phyloP scores from a whole-genome alignment of 208 protist species.

The Kentomonas sorsogonicus region DNA sequence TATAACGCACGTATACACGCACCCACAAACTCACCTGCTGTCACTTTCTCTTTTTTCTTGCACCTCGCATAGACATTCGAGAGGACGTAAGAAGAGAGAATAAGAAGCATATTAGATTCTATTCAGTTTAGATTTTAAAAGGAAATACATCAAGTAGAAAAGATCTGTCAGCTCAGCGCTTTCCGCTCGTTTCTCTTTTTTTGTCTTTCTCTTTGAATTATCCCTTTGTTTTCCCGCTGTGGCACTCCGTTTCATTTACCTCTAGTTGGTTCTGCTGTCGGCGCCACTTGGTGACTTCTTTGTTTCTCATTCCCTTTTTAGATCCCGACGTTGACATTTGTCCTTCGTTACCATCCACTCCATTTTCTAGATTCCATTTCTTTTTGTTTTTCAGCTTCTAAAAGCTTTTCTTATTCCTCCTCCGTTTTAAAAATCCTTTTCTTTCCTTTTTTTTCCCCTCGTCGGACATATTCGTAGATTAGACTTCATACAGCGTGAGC shows the following conservation, averaged over 20 bases:
- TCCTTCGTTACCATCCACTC: slow-evolving; percentile 1
- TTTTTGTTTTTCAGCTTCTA: slow-evolving; percentile 3
- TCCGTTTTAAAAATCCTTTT: neutral
- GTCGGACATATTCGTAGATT: neutral
- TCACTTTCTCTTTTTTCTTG: slow-evolving; percentile 7
- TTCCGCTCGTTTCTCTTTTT: slow-evolving; percentile 4
- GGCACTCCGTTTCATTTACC: slow-evolving; percentile 1
- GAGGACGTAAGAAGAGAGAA: too few relatives aligned
- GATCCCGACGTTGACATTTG: neutral
- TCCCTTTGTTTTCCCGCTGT: slow-evolving; percentile 9
- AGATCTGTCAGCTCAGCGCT: too few relatives aligned
- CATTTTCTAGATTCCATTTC: slow-evolving; percentile 13
- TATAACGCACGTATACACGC: too few relatives aligned
- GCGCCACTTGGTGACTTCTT: too few relatives aligned
- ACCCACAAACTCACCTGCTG: neutral
- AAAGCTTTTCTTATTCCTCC: neutral
- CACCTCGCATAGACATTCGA: too few relatives aligned
- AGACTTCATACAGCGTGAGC: too few relatives aligned
- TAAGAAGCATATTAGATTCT: too few relatives aligned
- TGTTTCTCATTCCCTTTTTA: slow-evolving; percentile 3
- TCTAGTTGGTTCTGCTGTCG: too few relatives aligned
- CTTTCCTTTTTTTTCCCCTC: slow-evolving; percentile 8
- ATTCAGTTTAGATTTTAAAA: neutral
- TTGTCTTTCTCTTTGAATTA: slow-evolving; percentile 6
- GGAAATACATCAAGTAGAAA: too few relatives aligned